Evolutionary conservation across 768 basidiomycete genomes (phyloP), one percentile per base, ranked within the genome.

Genomic region (Guyanaporus albipodus): DNA sequence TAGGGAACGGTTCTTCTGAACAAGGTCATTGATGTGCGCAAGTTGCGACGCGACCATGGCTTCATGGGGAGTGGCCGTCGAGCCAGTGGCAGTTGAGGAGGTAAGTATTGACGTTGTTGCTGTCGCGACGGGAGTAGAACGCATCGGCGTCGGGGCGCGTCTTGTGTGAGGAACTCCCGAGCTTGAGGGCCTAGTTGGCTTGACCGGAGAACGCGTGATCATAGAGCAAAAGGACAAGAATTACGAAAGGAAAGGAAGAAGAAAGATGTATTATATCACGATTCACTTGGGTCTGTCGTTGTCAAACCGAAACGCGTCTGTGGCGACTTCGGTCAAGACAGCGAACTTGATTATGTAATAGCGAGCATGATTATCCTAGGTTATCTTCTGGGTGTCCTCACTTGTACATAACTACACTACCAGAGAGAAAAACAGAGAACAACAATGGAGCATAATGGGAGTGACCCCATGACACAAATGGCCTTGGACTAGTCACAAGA

Each of bases 1-100:
- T 42, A 86, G 73, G 0, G 76, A 77, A 21, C 79, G 79, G 57
- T 78, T 84, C 51, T 80, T 74, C 52, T 83, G 77, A 3, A 87
- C 83, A 42, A 90, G 77, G 34, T 89, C 84, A 39, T 83, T 76
- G 40, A 90, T 86, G 60, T 88, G 85, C 3, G 73, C 66, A 49
- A 80, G 80, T 60, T 83, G 78, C 4, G 81, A 74, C 21, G 79
- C 71, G 51, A 79, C 78, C 56, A 85, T 71, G 19, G 80, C 73
- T 24, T 70, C 71, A 33, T 63, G 63, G 28, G 65, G 73, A 44
- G 66, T 63, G 35, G 63, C 34, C 8, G 50, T 63, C 26, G 62
- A 63, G 11, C 62, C 63, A 3, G 62, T 65, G 31, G 58, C 58
- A 1, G 62, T 63, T 8, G 58, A 38, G 2, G 62, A 65, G 1